Evolutionary conservation across 495 filamentous ascomycete species (phyloP).

Genomic region (Cercophora sp.): DNA sequence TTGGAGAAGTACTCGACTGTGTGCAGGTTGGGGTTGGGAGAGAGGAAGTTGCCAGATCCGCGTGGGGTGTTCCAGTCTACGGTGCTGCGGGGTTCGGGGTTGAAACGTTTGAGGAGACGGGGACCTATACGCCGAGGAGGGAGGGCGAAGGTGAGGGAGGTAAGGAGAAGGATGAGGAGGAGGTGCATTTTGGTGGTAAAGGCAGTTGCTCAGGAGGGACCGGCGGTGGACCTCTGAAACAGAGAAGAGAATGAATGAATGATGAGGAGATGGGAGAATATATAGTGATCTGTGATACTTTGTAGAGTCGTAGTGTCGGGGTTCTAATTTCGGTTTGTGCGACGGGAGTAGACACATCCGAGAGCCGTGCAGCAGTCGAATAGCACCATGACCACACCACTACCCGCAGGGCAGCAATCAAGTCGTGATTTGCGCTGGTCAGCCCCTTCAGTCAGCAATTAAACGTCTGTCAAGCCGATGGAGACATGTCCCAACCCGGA

Average conservation of each 20-base stretch:
- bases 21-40: conserved; percentile 12
- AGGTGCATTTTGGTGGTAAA: neutral
- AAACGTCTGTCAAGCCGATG: neutral
- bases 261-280: neutral
- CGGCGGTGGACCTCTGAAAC: neutral
- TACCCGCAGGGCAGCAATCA: neutral
- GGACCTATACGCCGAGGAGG: neutral
- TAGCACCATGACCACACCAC: neutral
- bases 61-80: conserved; percentile 24
- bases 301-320: too few relatives aligned
- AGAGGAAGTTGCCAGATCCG: conserved; percentile 8
- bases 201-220: neutral
- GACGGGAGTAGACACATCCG: conserved; percentile 3
- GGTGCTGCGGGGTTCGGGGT: conserved; percentile 7
- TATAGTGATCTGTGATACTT: neutral
- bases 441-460: neutral
- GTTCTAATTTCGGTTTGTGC: conserved; percentile 1
- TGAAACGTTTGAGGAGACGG: conserved; percentile 5
- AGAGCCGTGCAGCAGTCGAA: neutral
- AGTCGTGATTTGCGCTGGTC: neutral
- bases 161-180: neutral
- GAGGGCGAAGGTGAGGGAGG: neutral
- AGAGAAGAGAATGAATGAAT: neutral
- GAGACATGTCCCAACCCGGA: neutral
- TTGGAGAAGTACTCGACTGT: conserved; percentile 16